phyloP scores from a whole-genome alignment of 2,329 filamentous ascomycete species.

The Scedosporium aurantiacum region DNA sequence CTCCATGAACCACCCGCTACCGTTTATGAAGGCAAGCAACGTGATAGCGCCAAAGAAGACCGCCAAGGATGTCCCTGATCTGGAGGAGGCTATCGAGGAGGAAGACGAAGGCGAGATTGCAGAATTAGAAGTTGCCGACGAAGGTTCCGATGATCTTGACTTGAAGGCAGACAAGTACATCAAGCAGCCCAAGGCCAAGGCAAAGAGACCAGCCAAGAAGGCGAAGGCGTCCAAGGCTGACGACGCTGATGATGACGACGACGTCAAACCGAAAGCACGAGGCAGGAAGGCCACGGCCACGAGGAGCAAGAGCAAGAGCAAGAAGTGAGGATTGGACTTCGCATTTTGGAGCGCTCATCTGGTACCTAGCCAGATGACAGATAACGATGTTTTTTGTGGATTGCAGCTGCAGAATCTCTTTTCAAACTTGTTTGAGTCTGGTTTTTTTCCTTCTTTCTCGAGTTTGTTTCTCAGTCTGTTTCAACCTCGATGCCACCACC shows the following conservation, averaged over 20 bases:
- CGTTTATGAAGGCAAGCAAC: constrained; percentile 89
- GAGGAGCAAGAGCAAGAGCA: constrained; percentile 39
- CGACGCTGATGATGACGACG: constrained; percentile 38
- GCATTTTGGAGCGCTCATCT: not conserved
- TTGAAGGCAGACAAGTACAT: constrained; percentile 94
- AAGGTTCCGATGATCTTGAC: constrained; percentile 62
- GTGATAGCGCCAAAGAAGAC: constrained; percentile 61
- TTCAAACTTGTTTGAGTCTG: not conserved
- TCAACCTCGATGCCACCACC: not conserved
- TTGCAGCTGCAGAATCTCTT: not conserved
- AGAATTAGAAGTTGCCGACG: constrained; percentile 52
- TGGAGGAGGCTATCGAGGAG: constrained; percentile 93
- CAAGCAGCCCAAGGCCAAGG: constrained; percentile 68
- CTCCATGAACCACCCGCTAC: constrained; percentile 70
- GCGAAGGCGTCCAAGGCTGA: constrained; percentile 26
- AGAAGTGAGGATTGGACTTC: not conserved
- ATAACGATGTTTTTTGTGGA: not conserved
- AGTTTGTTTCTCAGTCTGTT: not conserved
- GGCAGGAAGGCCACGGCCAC: constrained; percentile 21
- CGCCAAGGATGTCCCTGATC: constrained; percentile 70
- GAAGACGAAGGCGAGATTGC: constrained; percentile 63
- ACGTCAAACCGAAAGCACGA: constrained; percentile 37
- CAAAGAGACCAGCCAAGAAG: constrained; percentile 35
- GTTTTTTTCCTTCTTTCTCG: not conserved
- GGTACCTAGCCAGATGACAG: not conserved